Percentiles rank a stretch among this genome's conserved stretches.
These are phyloP conservation scores for Pinus taeda DNA, from an alignment of 75 land plant species.

Conservation along the genomic window DNA sequence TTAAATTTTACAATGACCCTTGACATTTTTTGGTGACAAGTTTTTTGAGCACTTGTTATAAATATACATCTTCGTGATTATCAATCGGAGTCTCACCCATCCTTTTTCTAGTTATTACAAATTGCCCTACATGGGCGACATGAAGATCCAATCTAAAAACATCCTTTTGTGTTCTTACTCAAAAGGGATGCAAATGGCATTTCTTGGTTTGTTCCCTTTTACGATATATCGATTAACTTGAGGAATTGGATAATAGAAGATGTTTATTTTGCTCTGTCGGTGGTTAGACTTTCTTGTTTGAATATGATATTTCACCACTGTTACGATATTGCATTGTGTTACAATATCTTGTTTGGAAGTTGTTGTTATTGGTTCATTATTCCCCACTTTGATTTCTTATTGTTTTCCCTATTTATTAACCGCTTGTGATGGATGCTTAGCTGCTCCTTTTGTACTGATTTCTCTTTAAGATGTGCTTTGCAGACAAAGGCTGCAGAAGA, in stretches of 20 bases:
- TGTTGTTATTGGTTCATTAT: not conserved
- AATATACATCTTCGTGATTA: not conserved
- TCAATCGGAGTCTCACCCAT: not conserved
- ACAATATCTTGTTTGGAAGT: not conserved
- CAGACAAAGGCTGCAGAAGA: slow-evolving; percentile 85
- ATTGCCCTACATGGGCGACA: not conserved
- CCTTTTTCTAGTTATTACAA: not conserved
- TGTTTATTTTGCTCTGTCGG: not conserved
- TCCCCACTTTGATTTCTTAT: not conserved
- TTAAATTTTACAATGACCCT: no score
- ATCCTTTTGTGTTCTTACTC: not conserved
- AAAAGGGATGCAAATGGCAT: not conserved
- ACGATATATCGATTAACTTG: not conserved
- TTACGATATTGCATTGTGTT: not conserved
- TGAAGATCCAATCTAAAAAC: not conserved
- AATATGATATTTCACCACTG: not conserved
- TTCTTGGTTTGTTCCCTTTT: not conserved
- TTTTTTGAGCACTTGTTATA: no score
- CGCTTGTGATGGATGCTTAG: not conserved
- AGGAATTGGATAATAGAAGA: not conserved
- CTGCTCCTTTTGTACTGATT: not conserved
- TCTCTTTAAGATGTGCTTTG: slow-evolving; percentile 4
- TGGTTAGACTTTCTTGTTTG: not conserved
- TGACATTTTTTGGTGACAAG: no score
- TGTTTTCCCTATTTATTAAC: not conserved